Percentiles rank a stretch among this genome's conserved stretches.
Evolutionary conservation across 108 stramenopile genomes (phyloP).

Genomic region (Cyclotella atomus): DNA sequence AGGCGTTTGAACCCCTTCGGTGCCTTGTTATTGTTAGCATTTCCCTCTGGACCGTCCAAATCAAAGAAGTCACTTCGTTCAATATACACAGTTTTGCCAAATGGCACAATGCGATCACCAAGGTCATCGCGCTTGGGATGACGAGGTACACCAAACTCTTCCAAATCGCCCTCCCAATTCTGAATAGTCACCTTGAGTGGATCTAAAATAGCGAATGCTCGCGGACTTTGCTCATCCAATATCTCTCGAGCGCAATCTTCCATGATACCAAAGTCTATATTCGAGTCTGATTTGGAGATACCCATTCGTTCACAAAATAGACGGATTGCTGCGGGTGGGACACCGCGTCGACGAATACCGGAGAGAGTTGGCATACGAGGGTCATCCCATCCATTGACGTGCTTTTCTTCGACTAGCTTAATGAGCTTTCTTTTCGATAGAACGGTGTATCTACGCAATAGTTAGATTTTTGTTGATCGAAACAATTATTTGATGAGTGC

Average conservation of each 20-base stretch:
- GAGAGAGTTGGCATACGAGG: slow-evolving; percentile 88
- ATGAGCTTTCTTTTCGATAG: slow-evolving; percentile 89
- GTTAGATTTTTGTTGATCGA: too few species aligned
- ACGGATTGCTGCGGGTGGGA: slow-evolving; percentile 84
- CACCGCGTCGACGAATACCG: slow-evolving; percentile 85
- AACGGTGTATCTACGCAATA: slow-evolving; percentile 85
- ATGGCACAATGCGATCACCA: slow-evolving; percentile 80
- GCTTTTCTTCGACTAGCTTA: slow-evolving; percentile 78
- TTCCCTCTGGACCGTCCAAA: slow-evolving; percentile 78
- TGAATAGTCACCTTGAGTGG: slow-evolving; percentile 87
- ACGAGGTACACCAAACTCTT: slow-evolving; percentile 73
- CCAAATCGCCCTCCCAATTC: slow-evolving; percentile 78
- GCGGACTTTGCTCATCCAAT: slow-evolving; percentile 77
- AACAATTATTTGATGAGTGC: too few species aligned
- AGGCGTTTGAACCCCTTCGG: slow-evolving; percentile 92
- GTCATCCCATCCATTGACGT: slow-evolving; percentile 90
- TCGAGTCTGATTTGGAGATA: slow-evolving; percentile 89
- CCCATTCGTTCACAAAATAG: slow-evolving; percentile 92
- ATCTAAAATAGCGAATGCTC: slow-evolving; percentile 84
- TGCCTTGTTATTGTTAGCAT: slow-evolving; percentile 56
- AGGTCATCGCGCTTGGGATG: slow-evolving; percentile 85
- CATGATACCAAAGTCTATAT: slow-evolving; percentile 80
- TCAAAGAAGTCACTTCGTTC: slow-evolving; percentile 91
- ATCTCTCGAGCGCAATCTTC: slow-evolving; percentile 87
- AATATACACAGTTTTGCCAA: slow-evolving; percentile 82